Evolutionary conservation across 345 rosid species (phyloP).

Genomic region (Citrus trifoliata): DNA sequence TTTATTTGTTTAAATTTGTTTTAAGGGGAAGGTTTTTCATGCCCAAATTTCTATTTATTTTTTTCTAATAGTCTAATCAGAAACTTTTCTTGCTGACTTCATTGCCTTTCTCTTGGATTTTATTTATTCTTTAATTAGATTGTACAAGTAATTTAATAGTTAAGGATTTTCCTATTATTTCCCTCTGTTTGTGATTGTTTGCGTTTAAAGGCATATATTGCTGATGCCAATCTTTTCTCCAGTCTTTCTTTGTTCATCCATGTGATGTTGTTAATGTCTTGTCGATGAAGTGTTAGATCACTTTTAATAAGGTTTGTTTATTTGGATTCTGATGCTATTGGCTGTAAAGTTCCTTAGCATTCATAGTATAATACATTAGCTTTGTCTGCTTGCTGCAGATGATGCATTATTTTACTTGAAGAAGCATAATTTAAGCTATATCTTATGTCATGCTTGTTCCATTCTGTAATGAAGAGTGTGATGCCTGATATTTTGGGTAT

Average conservation of each 20-base stretch:
- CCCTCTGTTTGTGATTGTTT: slow-evolving; percentile 6
- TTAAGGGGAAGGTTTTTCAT: neutral
- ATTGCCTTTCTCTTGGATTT: neutral
- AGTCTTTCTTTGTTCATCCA: slow-evolving; percentile 18
- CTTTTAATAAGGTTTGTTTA: slow-evolving; percentile 10
- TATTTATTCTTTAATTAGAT: neutral
- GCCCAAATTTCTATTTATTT: neutral
- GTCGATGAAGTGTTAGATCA: slow-evolving; percentile 14
- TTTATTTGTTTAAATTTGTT: neutral
- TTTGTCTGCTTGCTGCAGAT: slow-evolving; percentile 5
- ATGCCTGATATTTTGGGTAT: slow-evolving; percentile 7
- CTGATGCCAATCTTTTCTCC: slow-evolving; percentile 20
- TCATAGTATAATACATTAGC: neutral
- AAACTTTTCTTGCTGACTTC: neutral
- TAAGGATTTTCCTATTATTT: neutral
- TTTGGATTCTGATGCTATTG: slow-evolving; percentile 4
- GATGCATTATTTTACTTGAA: neutral
- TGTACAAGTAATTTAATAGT: neutral
- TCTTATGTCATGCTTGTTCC: neutral
- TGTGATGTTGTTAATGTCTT: slow-evolving; percentile 20
- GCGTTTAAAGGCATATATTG: slow-evolving; percentile 13
- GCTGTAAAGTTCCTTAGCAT: neutral
- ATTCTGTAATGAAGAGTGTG: neutral
- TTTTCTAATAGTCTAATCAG: neutral
- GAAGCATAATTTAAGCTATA: neutral